Evolutionary conservation across 1,139 yeast species (phyloP).

Genomic region (Debaryomycetaceae sp.): DNA sequence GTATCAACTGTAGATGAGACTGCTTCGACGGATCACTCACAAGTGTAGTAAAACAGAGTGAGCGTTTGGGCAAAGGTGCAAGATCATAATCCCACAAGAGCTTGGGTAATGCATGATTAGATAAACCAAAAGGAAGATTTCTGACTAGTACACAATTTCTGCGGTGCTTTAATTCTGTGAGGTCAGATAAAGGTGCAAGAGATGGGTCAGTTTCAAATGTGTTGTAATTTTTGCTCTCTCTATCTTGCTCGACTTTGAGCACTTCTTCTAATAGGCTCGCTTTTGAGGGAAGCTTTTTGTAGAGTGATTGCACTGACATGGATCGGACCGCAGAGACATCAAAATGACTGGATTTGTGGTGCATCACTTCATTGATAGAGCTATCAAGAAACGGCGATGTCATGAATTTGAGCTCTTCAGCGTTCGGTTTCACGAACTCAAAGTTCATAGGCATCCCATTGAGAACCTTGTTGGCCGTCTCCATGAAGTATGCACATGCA

Average conservation of each 20-base stretch:
- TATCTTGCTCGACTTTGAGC: slow-evolving; percentile 4
- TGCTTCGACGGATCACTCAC: slow-evolving; percentile 27
- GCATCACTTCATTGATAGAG: slow-evolving; percentile 4
- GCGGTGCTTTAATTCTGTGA: slow-evolving; percentile 14
- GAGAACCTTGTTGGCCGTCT: slow-evolving; percentile 44
- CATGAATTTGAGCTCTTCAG: slow-evolving; percentile 19
- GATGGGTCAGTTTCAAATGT: slow-evolving; percentile 10
- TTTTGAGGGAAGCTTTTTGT: slow-evolving; percentile 11
- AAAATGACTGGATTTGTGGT: slow-evolving; percentile 3
- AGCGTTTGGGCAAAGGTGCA: slow-evolving; percentile 12
- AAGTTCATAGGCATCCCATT: slow-evolving; percentile 50
- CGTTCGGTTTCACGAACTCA: slow-evolving; percentile 33
- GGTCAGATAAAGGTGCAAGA: slow-evolving; percentile 10
- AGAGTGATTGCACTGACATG: slow-evolving; percentile 11
- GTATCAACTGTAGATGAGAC: slow-evolving; percentile 32
- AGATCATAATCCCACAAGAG: slow-evolving; percentile 42
- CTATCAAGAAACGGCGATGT: slow-evolving; percentile 24
- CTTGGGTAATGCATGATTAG: slow-evolving; percentile 27
- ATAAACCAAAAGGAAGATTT: slow-evolving; percentile 41
- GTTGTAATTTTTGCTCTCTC: slow-evolving; percentile 5
- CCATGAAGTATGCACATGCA: slow-evolving; percentile 51
- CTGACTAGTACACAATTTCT: slow-evolving; percentile 28
- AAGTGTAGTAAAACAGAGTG: slow-evolving; percentile 21
- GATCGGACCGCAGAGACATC: slow-evolving; percentile 2
- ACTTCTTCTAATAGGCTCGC: slow-evolving; percentile 6